Percentiles rank a stretch among this genome's conserved stretches.
These are phyloP conservation scores for Ceratobasidium sp. DNA, from an alignment of 1,284 basidiomycete genomes.

Conservation along the genomic window DNA sequence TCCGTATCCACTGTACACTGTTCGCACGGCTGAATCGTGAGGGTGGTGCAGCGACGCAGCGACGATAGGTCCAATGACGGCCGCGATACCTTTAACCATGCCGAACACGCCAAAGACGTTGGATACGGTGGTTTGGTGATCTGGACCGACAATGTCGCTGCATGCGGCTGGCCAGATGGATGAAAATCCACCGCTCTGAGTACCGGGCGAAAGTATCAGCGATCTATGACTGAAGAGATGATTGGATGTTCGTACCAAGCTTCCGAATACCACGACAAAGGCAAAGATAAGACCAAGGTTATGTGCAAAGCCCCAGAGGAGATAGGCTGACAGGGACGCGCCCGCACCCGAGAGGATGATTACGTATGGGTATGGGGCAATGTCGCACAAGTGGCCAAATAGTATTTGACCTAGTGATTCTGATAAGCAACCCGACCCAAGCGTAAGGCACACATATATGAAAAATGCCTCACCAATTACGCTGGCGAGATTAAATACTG, in stretches of 20 bases:
- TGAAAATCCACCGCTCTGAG: conserved; percentile 42
- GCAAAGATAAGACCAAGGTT: conserved; percentile 39
- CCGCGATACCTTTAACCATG: conserved; percentile 34
- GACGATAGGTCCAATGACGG: conserved; percentile 22
- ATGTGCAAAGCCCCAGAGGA: conserved; percentile 46
- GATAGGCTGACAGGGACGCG: conserved; percentile 30
- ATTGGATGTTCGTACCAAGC: conserved; percentile 4
- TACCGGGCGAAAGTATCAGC: not conserved
- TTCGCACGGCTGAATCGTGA: conserved; percentile 3
- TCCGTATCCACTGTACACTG: conserved; percentile 37
- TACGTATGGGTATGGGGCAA: conserved; percentile 29
- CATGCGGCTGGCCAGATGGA: conserved; percentile 37
- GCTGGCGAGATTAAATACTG: conserved; percentile 44
- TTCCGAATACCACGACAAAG: conserved; percentile 45
- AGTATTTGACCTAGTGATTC: conserved; percentile 40
- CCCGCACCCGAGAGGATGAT: conserved; percentile 39
- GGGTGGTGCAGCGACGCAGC: conserved; percentile 15
- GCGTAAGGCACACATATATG: no score
- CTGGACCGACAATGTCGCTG: conserved; percentile 33
- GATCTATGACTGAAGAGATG: not conserved
- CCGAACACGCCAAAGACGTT: conserved; percentile 30
- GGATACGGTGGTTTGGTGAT: conserved; percentile 1
- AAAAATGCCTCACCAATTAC: conserved; percentile 11
- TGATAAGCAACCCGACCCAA: not conserved
- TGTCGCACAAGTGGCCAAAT: conserved; percentile 47